A percentile compares a stretch with the other conserved stretches of the same genome.
phyloP scores from a whole-genome alignment of 2,329 filamentous ascomycete species.

The Alternaria gansuensis region DNA sequence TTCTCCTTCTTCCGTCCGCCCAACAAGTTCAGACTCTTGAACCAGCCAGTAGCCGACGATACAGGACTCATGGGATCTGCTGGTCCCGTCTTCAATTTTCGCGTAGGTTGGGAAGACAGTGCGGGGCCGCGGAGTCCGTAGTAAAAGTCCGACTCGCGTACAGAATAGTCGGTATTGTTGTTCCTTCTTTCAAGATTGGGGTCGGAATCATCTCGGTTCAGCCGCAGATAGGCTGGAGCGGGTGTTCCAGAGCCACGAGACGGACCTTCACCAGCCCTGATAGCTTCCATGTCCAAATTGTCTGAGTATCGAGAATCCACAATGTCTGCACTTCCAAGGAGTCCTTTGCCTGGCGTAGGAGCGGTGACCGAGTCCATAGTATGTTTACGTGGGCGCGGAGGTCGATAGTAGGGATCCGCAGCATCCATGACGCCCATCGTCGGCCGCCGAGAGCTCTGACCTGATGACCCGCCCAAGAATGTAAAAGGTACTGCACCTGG shows the following conservation, averaged over 20 bases:
- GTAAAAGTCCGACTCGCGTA: conserved; percentile 95
- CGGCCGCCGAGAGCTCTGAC: conserved; percentile 54
- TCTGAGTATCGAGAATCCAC: conserved; percentile 58
- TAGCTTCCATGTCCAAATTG: conserved; percentile 48
- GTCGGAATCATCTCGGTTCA: conserved; percentile 60
- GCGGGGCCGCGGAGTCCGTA: conserved; percentile 91
- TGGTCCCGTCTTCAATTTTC: conserved; percentile 90
- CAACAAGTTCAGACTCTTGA: conserved; percentile 72
- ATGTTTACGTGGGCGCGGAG: conserved; percentile 73
- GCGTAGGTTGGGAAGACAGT: conserved; percentile 78
- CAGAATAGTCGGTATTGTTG: conserved; percentile 82
- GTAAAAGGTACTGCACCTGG: conserved; percentile 76
- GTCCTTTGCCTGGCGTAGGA: conserved; percentile 56
- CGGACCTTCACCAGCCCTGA: conserved; percentile 45
- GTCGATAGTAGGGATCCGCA: conserved; percentile 86
- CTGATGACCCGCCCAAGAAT: conserved; percentile 63
- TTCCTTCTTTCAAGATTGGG: conserved; percentile 64
- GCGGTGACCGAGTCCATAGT: conserved; percentile 65
- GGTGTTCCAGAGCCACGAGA: conserved; percentile 46
- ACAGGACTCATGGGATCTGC: conserved; percentile 93
- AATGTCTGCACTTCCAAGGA: conserved; percentile 59
- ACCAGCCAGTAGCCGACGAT: conserved; percentile 88
- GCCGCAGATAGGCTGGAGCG: conserved; percentile 62
- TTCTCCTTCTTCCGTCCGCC: conserved; percentile 91
- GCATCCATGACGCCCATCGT: conserved; percentile 50